These are phyloP conservation scores for Xylaria sp. DNA, from an alignment of 2,329 filamentous ascomycete species.

Conservation along the genomic window DNA sequence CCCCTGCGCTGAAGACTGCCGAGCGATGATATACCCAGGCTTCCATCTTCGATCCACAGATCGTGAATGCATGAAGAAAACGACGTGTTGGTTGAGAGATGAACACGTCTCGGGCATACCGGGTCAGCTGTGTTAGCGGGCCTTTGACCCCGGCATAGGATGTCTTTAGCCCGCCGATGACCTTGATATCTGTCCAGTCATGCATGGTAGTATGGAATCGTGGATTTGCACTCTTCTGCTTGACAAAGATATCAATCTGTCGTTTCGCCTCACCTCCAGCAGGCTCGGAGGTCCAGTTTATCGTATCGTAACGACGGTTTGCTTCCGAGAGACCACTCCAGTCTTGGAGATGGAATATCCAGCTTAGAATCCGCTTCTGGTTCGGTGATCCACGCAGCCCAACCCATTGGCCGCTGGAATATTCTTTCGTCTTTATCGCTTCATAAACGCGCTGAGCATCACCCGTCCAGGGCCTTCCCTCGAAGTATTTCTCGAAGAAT, in stretches of 20 bases:
- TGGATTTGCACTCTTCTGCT: neutral
- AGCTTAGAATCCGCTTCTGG: slow-evolving; percentile 2
- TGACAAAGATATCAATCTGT: neutral
- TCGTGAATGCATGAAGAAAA: slow-evolving; percentile 12
- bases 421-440: neutral
- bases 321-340: neutral
- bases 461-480: neutral
- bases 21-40: slow-evolving; percentile 12
- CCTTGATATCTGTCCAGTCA: neutral
- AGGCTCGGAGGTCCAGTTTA: neutral
- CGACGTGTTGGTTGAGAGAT: slow-evolving; percentile 9
- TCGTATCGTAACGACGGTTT: neutral
- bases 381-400: neutral
- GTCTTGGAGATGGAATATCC: neutral
- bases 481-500: slow-evolving; percentile 14
- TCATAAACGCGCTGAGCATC: neutral
- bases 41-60: slow-evolving; percentile 7
- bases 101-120: slow-evolving; percentile 6
- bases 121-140: slow-evolving; percentile 6
- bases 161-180: neutral
- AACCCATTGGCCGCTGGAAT: neutral
- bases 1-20: slow-evolving; percentile 3
- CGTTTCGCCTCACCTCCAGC: neutral
- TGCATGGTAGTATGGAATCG: neutral
- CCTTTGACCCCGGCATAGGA: neutral